phyloP scores from a whole-genome alignment of 208 protist genomes.

The Crithidia expoeki region DNA sequence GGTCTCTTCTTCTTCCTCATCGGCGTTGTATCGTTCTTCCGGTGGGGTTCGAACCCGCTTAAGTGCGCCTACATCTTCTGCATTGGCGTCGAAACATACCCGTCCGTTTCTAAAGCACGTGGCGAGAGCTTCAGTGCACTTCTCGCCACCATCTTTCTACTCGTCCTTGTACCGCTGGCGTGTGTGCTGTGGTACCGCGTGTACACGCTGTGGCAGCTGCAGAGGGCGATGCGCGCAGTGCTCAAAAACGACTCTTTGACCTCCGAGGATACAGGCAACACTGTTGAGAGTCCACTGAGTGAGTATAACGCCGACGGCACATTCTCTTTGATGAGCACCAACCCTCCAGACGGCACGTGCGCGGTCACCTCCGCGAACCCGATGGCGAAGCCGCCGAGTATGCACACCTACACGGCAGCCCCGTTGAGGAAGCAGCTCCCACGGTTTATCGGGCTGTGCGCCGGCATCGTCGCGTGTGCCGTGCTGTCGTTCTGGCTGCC shows the following conservation, averaged over 20 bases:
- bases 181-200: too few species aligned
- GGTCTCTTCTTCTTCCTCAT: slow-evolving; percentile 19
- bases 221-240: neutral
- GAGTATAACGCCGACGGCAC: neutral
- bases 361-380: neutral
- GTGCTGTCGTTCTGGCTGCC: too few species aligned
- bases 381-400: slow-evolving; percentile 2
- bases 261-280: neutral
- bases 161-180: slow-evolving; percentile 34
- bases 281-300: neutral
- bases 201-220: slow-evolving; percentile 6
- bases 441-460: too few species aligned
- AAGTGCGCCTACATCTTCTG: slow-evolving; percentile 44
- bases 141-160: slow-evolving; percentile 27
- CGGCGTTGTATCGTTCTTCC: slow-evolving; percentile 6
- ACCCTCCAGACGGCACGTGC: neutral
- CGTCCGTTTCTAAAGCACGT: slow-evolving; percentile 2
- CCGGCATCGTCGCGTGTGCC: too few species aligned
- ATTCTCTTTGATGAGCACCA: neutral
- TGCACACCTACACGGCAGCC: slow-evolving; percentile 4
- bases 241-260: neutral
- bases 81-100: slow-evolving; percentile 24
- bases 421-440: too few species aligned
- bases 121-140: slow-evolving; percentile 31
- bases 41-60: slow-evolving; percentile 32